phyloP scores from a whole-genome alignment of 192 early-diverging fungal species.

The Coemansia sp. region DNA sequence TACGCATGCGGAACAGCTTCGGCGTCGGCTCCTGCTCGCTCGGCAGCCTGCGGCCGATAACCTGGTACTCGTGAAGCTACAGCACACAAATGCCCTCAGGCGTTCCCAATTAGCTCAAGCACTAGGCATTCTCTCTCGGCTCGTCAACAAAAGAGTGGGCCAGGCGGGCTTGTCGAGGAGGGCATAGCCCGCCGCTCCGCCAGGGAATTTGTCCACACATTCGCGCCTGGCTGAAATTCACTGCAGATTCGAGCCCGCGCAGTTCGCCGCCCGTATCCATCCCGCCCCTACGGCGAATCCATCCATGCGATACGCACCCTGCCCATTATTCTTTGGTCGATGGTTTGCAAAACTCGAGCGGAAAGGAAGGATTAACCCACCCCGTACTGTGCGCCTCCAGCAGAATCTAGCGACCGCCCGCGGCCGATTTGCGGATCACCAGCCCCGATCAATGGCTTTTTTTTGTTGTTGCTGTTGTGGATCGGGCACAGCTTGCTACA shows the following conservation, averaged over 20 bases:
- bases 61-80: slow-evolving; percentile 66
- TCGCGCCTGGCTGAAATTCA: background rate
- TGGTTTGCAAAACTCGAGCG: slow-evolving; percentile 8
- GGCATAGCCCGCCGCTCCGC: too few species aligned
- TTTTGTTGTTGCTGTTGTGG: background rate
- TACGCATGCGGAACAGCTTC: slow-evolving; percentile 96
- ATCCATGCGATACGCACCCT: slow-evolving; percentile 33
- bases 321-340: too few species aligned
- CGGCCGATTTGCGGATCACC: background rate
- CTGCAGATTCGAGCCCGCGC: background rate
- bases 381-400: too few species aligned
- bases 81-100: too few species aligned
- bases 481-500: background rate
- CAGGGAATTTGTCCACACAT: too few species aligned
- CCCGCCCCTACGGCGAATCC: slow-evolving; percentile 4
- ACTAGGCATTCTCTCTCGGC: background rate
- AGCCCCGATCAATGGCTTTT: background rate
- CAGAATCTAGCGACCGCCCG: too few species aligned
- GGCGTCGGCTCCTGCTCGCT: slow-evolving; percentile 86
- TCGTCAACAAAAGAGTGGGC: too few species aligned
- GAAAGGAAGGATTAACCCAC: slow-evolving; percentile 15
- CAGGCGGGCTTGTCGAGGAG: too few species aligned
- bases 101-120: background rate
- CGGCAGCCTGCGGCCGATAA: slow-evolving; percentile 93
- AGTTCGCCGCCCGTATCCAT: slow-evolving; percentile 1